phyloP scores from a whole-genome alignment of 305 asterid species.

The Andrographis paniculata region DNA sequence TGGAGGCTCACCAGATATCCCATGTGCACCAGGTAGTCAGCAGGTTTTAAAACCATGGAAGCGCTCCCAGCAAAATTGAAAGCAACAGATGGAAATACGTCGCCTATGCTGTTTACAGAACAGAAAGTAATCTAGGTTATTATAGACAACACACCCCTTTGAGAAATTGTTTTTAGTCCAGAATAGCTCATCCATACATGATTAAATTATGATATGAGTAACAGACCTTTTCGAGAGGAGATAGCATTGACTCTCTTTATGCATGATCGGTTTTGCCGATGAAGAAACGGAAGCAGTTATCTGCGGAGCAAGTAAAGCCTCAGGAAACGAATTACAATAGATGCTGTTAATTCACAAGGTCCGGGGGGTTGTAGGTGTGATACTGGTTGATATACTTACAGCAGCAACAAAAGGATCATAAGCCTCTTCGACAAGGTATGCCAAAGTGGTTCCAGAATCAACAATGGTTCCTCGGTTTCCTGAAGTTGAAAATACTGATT shows the following conservation, averaged over 20 bases:
- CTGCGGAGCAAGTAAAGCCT: conserved; percentile 30
- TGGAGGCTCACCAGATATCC: conserved; percentile 52
- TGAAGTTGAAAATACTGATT: conserved; percentile 69
- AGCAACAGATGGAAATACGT: conserved; percentile 68
- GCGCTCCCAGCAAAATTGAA: conserved; percentile 85
- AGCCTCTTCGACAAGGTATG: conserved; percentile 85
- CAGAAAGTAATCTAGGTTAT: not conserved
- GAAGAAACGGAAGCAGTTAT: conserved; percentile 59
- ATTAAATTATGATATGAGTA: too few species aligned
- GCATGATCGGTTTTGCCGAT: conserved; percentile 37
- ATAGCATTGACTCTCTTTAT: conserved; percentile 60
- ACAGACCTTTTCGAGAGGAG: conserved; percentile 44
- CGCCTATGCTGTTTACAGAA: conserved; percentile 36
- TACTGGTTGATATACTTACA: conserved; percentile 39
- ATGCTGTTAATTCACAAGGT: not conserved
- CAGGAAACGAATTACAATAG: too few species aligned
- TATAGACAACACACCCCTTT: too few species aligned
- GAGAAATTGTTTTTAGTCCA: too few species aligned
- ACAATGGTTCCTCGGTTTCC: conserved; percentile 72
- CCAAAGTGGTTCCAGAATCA: conserved; percentile 95
- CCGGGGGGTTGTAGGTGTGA: not conserved
- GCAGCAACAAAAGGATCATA: conserved; percentile 80
- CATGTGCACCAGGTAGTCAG: conserved; percentile 67
- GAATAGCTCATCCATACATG: too few species aligned
- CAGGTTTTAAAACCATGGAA: conserved; percentile 71